Evolutionary conservation across 495 filamentous ascomycete genomes (phyloP).

Genomic region (Achaetomiella virescens): DNA sequence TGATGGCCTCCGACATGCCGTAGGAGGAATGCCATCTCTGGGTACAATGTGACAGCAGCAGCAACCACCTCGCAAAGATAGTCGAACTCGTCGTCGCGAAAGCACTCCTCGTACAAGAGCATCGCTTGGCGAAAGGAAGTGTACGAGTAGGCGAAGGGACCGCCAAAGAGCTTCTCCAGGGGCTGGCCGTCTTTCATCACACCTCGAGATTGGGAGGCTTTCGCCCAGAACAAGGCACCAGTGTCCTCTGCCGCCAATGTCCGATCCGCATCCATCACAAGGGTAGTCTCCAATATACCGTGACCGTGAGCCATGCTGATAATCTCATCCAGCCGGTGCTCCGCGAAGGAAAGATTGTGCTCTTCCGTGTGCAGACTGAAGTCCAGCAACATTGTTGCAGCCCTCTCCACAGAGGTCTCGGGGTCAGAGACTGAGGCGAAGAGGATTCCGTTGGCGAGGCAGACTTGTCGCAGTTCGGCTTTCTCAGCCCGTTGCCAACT

Average conservation of each 20-base stretch:
- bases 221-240: conserved; percentile 49
- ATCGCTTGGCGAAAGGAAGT: conserved; percentile 51
- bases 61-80: conserved; percentile 44
- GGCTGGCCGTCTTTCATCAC: conserved; percentile 17
- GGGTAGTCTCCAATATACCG: conserved; percentile 34
- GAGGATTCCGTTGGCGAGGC: conserved; percentile 42
- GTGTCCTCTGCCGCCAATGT: conserved; percentile 52
- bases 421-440: conserved; percentile 31
- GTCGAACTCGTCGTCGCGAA: conserved; percentile 41
- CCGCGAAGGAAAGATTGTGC: conserved; percentile 36
- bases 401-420: not conserved
- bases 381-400: conserved; percentile 30
- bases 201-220: conserved; percentile 2
- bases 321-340: conserved; percentile 35
- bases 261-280: conserved; percentile 55
- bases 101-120: conserved; percentile 49
- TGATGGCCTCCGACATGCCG: conserved; percentile 24
- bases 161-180: conserved; percentile 46
- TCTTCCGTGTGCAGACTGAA: conserved; percentile 38
- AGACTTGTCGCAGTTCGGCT: conserved; percentile 42
- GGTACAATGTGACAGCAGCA: conserved; percentile 38
- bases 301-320: conserved; percentile 12
- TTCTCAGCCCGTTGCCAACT: conserved; percentile 52
- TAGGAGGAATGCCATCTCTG: conserved; percentile 46
- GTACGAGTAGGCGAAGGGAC: conserved; percentile 48